phyloP scores from a whole-genome alignment of 495 filamentous ascomycete genomes.

The Aspergillus haitiensis region DNA sequence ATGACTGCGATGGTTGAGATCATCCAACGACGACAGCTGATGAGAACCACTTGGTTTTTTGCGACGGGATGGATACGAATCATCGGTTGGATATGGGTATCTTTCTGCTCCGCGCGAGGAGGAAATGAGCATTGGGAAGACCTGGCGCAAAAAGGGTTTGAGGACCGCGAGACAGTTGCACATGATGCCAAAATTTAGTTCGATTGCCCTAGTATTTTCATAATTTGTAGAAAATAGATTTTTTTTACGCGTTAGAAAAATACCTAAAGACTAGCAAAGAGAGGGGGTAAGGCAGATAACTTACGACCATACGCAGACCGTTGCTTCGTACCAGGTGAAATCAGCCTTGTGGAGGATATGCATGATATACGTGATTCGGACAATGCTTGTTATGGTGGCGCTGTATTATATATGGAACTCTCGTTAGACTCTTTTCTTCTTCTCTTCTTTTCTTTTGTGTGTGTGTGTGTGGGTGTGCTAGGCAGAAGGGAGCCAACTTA shows the following conservation, averaged over 20 bases:
- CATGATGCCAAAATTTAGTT: conserved; percentile 10
- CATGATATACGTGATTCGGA: conserved; percentile 8
- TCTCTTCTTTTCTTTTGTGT: too few relatives aligned
- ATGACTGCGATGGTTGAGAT: background rate
- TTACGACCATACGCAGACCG: conserved; percentile 11
- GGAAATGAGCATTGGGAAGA: conserved; percentile 7
- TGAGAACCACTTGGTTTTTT: conserved; percentile 1
- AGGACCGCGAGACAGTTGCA: conserved; percentile 11
- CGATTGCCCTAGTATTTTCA: background rate
- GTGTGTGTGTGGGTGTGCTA: background rate
- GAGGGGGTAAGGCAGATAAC: background rate
- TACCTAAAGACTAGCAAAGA: background rate
- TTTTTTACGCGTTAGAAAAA: too few relatives aligned
- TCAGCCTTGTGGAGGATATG: conserved; percentile 3
- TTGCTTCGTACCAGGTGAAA: conserved; percentile 6
- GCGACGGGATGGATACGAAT: background rate
- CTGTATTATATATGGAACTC: background rate
- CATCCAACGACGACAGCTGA: background rate
- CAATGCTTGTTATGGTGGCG: conserved; percentile 1
- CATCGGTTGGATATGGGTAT: background rate
- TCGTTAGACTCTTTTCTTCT: too few relatives aligned
- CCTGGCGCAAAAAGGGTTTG: conserved; percentile 8
- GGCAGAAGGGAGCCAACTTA: background rate
- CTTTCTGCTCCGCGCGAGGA: background rate
- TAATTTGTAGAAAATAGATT: too few relatives aligned